Evolutionary conservation across 2,329 filamentous ascomycete species (phyloP), one percentile per base, ranked within the genome.

Genomic region (Diplodia seriata): DNA sequence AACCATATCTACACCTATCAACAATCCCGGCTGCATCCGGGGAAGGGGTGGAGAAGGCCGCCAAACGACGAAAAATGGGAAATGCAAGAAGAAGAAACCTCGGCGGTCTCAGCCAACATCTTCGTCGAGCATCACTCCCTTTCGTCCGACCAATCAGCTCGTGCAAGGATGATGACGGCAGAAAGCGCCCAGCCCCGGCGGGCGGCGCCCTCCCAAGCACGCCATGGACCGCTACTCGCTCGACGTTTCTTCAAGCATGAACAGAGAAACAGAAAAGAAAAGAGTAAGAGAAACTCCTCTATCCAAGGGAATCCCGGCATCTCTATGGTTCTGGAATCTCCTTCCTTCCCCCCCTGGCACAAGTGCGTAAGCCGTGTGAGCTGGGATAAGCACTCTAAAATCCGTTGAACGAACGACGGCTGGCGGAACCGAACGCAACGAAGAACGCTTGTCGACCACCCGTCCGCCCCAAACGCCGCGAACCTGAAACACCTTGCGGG

Each of bases 401-500:
- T 20, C 40, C 38, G 9, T 20, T 12, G 49, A 51, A 47, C 59
- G 47, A 63, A 18, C 47, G 43, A n/a, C 23, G 15, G 47, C 31
- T 49, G 57, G 31, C n/a, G 8, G 47, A 18, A 31, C 26, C 56
- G 8, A 14, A 33, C 5, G 8, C 29, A 36, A n/a, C 26, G n/a
- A 62, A 50, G 31, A 20, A 51, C 29, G 43, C 59, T 49, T 47
- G 59, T 49, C 31, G 59, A 51, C n/a, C 43, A 63, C 59, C 20
- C 43, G 12, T 47, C 40, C 57, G n/a, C 31, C 31, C 29, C 40
- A 62, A 63, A 63, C 31, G 47, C 31, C 57, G n/a, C 43, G 29
- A 51, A 63, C 59, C 59, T 63, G 59, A 63, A 63, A 63, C 59
- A 26, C 59, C 47, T 63, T 63, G 59, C 43, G 23, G 23, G n/a